Conservation (phyloP, 2,329 filamentous ascomycete species). For the Fonsecaea monophora region DNA sequence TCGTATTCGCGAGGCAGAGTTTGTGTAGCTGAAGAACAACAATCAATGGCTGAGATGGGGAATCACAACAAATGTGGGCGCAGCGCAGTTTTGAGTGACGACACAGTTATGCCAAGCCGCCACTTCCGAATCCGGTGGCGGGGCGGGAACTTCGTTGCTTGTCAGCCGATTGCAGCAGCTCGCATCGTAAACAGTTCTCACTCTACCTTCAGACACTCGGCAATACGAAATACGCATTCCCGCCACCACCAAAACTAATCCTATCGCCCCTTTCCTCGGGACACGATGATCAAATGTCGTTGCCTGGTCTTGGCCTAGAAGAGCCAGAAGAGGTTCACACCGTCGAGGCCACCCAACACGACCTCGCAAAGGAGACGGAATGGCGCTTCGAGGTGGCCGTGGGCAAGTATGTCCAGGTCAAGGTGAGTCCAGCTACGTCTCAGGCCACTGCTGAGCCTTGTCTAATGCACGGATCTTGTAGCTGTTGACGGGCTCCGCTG, state of each 20-base stretch:
- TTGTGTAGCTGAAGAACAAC: neutral
- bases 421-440: conserved; percentile 48
- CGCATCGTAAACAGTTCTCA: neutral
- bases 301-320: conserved; percentile 75
- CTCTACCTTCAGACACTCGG: neutral
- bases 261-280: neutral
- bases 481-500: conserved; percentile 80
- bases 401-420: conserved; percentile 60
- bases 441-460: neutral
- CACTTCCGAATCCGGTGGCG: neutral
- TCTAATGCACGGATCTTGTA: conserved; percentile 44
- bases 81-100: neutral
- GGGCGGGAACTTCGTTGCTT: neutral
- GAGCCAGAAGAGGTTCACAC: conserved; percentile 59
- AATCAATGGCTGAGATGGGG: neutral
- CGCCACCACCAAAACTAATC: neutral
- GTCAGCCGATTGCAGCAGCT: conserved; percentile 2
- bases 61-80: neutral
- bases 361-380: conserved; percentile 71
- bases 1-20: neutral
- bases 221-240: neutral
- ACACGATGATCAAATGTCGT: conserved; percentile 64
- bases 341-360: conserved; percentile 54
- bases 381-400: conserved; percentile 78
- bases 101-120: conserved; percentile 13